Evolutionary conservation across 2,329 filamentous ascomycete species (phyloP), one percentile per base, ranked within the genome.

Genomic region (Fusarium oxysporum): DNA sequence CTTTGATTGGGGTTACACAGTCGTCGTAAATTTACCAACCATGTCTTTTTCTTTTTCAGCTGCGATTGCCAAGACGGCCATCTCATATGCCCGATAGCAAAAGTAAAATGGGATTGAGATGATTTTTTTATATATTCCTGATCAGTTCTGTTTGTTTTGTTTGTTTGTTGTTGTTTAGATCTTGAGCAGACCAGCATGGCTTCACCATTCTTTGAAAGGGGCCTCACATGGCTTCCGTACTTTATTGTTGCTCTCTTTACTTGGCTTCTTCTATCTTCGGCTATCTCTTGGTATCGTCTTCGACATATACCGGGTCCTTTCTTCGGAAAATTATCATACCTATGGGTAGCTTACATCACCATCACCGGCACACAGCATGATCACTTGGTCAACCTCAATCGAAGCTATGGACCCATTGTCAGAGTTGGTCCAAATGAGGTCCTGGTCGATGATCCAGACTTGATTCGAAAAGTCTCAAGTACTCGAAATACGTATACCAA

Each of bases 381-480:
- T 8, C 40, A 35, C n/a, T 30, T 50, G 5, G 6, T 64, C 4
- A 25, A 45, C 12, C 54, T 64, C 25, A 41, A 60, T 25, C 44
- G 38, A 21, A 59, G 17, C 2, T 45, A 51, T 10, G 61, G 61
- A 5, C 9, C 43, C 3, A 6, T 60, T 1, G 61, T 51, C 17
- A 60, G 61, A 21, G 55, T 51, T 8, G 55, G 55, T 1, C 61
- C 61, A 8, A 64, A 61, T 6, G 55, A 64, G 23, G 37, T 64
- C 32, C 16, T 60, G 0, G 33, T 30, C 2, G 38, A 64, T 16
- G 44, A 64, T 13, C 37, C 55, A 51, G 37, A 44, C 4, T 25
- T 60, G 23, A 14, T 62, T 6, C 50, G 59, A 19, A 62, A 17
- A 11, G 28, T 62, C 17, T 45, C 50, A 17, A 57, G 35, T 5